Evolutionary conservation across 1,284 basidiomycete species (phyloP), one percentile per base, ranked within the genome.

Genomic region (Jaminaea rosea): DNA sequence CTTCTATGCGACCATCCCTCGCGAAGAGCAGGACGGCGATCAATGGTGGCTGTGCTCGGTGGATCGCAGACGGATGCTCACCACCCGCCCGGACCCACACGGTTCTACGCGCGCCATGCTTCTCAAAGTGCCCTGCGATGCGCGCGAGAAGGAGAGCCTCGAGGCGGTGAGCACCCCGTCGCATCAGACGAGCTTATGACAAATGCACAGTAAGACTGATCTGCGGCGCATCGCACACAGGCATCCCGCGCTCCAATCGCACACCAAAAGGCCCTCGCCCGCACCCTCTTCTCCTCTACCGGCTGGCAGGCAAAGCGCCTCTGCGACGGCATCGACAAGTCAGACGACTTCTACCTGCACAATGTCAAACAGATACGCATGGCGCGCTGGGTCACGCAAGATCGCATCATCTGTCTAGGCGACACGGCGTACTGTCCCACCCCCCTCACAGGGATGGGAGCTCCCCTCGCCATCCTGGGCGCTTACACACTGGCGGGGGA

Each of bases 341-440:
- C 59, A 3, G 29, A 54, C 5, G 60, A 66, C 29, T 47, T 64
- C 23, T 62, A 64, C 53, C 49, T 66, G 15, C 55, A 60, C 23
- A 51, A 51, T 1, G 41, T 62, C 27, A 44, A 48, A 17, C 64
- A 66, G 44, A 58, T 65, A 27, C 54, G 56, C 11, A 52, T 59
- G 28, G 10, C 28, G 9, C 50, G 44, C 31, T 66, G 64, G 64
- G 44, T 41, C 37, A 50, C 44, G 4, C n/a, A n/a, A n/a, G 50
- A 51, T n/a, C 49, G 64, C 9, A 52, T 61, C 19, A 55, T 66
- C 21, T 57, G 58, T 17, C 13, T 64, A 1, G 64, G 64, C 13
- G 64, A 66, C 26, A 42, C 60, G 6, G 64, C 62, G 0, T 61
- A 62, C 48, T 50, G 50, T 2, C 62, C 64, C 4, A 62, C 64